These are phyloP conservation scores for Rhypophila decipiens DNA, from an alignment of 495 filamentous ascomycete genomes.

Conservation along the genomic window DNA sequence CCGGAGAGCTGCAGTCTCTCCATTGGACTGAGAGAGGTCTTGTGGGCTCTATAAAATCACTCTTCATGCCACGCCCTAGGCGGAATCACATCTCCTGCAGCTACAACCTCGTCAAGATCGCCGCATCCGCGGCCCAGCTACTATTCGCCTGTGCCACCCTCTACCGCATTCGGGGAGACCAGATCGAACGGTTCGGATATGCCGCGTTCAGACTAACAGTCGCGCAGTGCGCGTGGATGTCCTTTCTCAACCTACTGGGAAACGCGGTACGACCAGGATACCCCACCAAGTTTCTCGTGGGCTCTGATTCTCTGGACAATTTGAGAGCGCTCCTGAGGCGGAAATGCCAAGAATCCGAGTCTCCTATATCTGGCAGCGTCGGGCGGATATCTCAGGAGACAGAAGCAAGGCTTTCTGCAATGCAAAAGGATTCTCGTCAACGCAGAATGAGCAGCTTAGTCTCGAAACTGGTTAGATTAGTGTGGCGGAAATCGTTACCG, in stretches of 20 bases:
- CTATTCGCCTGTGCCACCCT: not conserved
- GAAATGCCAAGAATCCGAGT: not conserved
- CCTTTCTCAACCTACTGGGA: slow-evolving; percentile 1
- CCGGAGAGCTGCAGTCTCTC: not conserved
- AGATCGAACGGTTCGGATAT: slow-evolving; percentile 5
- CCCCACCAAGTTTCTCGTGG: not conserved
- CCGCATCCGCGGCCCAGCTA: not conserved
- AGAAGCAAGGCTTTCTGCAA: not conserved
- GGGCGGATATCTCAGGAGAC: not conserved
- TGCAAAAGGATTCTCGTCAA: not conserved
- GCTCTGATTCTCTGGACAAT: not conserved
- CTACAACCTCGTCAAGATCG: slow-evolving; percentile 2
- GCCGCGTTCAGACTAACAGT: slow-evolving; percentile 5
- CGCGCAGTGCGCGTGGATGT: slow-evolving; percentile 1
- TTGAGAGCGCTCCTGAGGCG: not conserved
- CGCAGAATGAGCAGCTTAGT: not conserved
- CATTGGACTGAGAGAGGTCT: not conserved
- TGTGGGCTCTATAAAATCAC: too few species aligned
- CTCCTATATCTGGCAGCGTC: not conserved
- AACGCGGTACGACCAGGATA: not conserved
- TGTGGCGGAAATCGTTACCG: too few species aligned
- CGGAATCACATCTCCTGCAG: not conserved
- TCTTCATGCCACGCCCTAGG: too few species aligned
- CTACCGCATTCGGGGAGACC: slow-evolving; percentile 3
- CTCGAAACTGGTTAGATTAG: not conserved